These are phyloP conservation scores for Pachyrhizus erosus DNA, from an alignment of 306 rosid species.

Conservation along the genomic window DNA sequence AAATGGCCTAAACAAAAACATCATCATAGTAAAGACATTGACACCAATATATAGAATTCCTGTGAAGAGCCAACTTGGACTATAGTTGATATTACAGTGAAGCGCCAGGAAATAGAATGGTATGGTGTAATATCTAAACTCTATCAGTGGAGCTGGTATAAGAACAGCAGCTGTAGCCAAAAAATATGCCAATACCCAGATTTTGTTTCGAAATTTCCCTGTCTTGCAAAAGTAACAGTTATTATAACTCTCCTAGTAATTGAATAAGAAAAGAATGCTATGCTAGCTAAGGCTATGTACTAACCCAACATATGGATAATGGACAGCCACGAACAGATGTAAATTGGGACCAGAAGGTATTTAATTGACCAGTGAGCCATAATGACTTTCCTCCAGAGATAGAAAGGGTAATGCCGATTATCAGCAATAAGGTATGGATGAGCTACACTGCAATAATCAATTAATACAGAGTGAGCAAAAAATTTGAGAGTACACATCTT, in stretches of 20 bases:
- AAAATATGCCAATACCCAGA: constrained; percentile 75
- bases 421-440: constrained; percentile 89
- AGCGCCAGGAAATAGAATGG: constrained; percentile 74
- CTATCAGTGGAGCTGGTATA: constrained; percentile 80
- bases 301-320: constrained; percentile 62
- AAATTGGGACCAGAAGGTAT: constrained; percentile 65
- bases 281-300: constrained; percentile 36
- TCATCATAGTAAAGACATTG: constrained; percentile 69
- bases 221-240: constrained; percentile 10
- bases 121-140: constrained; percentile 84
- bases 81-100: constrained; percentile 55
- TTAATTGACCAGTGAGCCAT: constrained; percentile 69
- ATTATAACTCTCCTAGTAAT: not conserved
- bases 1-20: constrained; percentile 85
- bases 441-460: constrained; percentile 48
- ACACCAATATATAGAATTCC: constrained; percentile 61
- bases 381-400: constrained; percentile 65
- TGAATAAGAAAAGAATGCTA: not conserved
- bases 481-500: not conserved
- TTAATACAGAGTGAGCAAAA: not conserved
- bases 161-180: constrained; percentile 80
- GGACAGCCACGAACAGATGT: constrained; percentile 73
- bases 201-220: constrained; percentile 65
- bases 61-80: constrained; percentile 60
- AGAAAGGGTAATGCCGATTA: constrained; percentile 70